These are phyloP conservation scores for Flaveria floridana DNA, from an alignment of 140 eudicot species.

Conservation along the genomic window DNA sequence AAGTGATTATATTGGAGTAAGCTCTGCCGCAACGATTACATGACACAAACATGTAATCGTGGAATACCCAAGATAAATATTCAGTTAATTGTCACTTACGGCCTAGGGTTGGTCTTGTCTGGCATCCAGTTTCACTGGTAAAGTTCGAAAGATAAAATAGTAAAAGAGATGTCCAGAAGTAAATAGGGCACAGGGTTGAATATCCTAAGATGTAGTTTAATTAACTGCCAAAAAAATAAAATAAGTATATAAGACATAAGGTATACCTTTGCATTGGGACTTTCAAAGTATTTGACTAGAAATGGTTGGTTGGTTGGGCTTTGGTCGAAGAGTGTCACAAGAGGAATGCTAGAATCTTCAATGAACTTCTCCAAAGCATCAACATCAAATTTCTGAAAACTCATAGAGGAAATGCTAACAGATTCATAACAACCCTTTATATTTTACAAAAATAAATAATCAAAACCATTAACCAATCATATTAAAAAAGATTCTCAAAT, in stretches of 20 bases:
- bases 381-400: conserved; percentile 57
- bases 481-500: background rate
- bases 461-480: background rate
- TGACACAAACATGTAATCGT: background rate
- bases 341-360: conserved; percentile 53
- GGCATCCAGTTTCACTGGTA: background rate
- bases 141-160: background rate
- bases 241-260: conserved; percentile 31
- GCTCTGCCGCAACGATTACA: background rate
- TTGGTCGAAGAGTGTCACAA: conserved; percentile 53
- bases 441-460: background rate
- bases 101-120: background rate
- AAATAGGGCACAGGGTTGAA: background rate
- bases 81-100: background rate
- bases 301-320: conserved; percentile 58
- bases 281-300: conserved; percentile 51
- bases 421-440: background rate
- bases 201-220: background rate
- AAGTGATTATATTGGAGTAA: background rate
- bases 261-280: conserved; percentile 54
- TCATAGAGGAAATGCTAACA: conserved; percentile 21
- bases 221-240: background rate
- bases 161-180: conserved; percentile 12
- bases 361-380: conserved; percentile 76
- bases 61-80: background rate